Conservation (phyloP, 192 early-diverging fungal species). For the Hyaloraphidium curvatum region DNA sequence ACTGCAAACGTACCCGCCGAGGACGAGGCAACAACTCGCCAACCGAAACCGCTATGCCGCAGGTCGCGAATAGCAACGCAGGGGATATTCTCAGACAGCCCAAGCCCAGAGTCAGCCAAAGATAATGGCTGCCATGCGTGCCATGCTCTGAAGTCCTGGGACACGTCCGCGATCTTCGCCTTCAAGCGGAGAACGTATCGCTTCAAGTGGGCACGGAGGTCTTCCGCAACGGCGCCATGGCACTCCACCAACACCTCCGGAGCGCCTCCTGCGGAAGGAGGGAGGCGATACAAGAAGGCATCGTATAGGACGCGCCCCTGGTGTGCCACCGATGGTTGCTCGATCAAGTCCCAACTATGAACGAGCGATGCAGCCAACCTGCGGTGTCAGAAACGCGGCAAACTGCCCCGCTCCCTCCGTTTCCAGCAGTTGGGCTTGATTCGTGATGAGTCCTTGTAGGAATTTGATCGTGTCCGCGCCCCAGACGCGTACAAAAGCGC, state of each 20-base stretch:
- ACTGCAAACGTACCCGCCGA: not conserved
- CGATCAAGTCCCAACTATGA: not conserved
- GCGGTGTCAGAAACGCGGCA: conserved; percentile 61
- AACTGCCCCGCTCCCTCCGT: conserved; percentile 56
- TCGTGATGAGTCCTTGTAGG: conserved; percentile 79
- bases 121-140: conserved; percentile 49
- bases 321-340: not conserved
- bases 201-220: conserved; percentile 32
- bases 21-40: conserved; percentile 21
- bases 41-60: conserved; percentile 35
- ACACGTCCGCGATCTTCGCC: conserved; percentile 44
- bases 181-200: conserved; percentile 64
- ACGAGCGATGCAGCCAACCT: conserved; percentile 16
- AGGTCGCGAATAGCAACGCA: too few relatives aligned
- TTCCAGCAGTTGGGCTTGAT: conserved; percentile 55
- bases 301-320: conserved; percentile 79
- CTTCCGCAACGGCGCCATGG: not conserved
- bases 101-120: conserved; percentile 3
- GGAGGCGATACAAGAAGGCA: conserved; percentile 61
- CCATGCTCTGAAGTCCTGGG: conserved; percentile 40
- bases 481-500: conserved; percentile 9
- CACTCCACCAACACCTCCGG: not conserved
- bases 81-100: too few relatives aligned
- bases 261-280: too few relatives aligned
- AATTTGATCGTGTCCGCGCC: conserved; percentile 65